Conservation (phyloP, 2,329 filamentous ascomycete species). For the Fusarium agapanthi region DNA sequence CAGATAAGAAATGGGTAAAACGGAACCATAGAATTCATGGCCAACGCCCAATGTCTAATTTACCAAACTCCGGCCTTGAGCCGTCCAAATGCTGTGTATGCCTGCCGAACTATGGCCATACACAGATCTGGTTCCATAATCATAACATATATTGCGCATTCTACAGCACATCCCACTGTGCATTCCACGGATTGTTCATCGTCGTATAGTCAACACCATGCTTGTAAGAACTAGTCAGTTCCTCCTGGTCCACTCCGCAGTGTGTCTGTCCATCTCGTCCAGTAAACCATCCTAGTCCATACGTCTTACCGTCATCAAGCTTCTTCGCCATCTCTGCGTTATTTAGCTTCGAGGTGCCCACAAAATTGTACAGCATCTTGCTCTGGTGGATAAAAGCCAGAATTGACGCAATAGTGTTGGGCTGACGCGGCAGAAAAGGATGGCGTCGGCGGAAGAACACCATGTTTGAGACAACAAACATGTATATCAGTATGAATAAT, state of each 20-base stretch:
- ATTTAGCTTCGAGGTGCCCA: conserved; percentile 71
- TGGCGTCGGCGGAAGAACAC: conserved; percentile 71
- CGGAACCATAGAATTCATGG: conserved; percentile 14
- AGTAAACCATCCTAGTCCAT: conserved; percentile 80
- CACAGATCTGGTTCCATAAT: conserved; percentile 16
- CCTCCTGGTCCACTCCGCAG: conserved; percentile 81
- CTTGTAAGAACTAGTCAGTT: conserved; percentile 71
- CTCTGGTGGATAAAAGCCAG: conserved; percentile 82
- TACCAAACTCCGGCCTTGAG: conserved; percentile 12
- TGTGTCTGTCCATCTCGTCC: conserved; percentile 78
- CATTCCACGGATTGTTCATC: conserved; percentile 63
- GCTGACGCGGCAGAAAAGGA: conserved; percentile 79
- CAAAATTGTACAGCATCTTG: conserved; percentile 81
- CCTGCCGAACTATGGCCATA: conserved; percentile 12
- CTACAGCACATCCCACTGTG: conserved; percentile 51
- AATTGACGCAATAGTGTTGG: conserved; percentile 79
- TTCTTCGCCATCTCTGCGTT: conserved; percentile 68
- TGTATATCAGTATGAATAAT: conserved; percentile 71
- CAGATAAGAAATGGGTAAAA: background rate
- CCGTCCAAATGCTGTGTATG: conserved; percentile 4
- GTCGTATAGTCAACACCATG: conserved; percentile 64
- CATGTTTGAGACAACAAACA: conserved; percentile 65
- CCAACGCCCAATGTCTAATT: conserved; percentile 23
- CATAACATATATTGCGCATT: conserved; percentile 12
- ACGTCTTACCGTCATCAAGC: conserved; percentile 69